Base-by-base conservation (phyloP, 495 filamentous ascomycete genomes). In the Trichoderma virens region DNA sequence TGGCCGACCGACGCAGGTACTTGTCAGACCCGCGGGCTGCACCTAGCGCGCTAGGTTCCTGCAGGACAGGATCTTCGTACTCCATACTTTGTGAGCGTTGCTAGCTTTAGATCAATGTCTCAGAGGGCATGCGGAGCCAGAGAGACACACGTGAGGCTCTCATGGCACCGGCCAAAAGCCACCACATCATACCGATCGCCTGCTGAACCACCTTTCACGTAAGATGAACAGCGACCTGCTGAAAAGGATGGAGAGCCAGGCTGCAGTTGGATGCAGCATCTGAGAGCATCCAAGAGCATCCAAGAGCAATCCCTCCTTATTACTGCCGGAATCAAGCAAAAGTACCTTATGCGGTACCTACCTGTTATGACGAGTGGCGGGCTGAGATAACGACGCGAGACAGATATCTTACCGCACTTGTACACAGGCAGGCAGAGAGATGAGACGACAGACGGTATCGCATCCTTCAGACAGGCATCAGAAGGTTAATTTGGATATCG, bases 31-130 rank as follows among this genome's bases (percentile, higher is more conserved):
- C 27, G 51, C 51, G 0, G 51, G 27, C 2, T 56, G 51, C 51
- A 56, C 20, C 11, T 30, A n/a, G 51, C 25, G 51, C 51, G 16
- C 51, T 56, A 56, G 51, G 51, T 56, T 56, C 25, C 51, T 56
- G 51, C 51, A 56, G 25, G 51, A 9, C 7, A 56, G 11, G 23
- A 30, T 30, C 51, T 5, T 28, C 51, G 51, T 56, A 56, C 51
- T 30, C 51, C 51, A 56, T 56, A 56, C 51, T 28, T 56, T 56
- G n/a, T 51, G 43, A n/a, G 43, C 43, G 18, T n/a, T 9, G 18
- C n/a, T 47, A 47, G 43, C 43, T 6, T n/a, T 3, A 54, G 27
- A 31, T 3, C 25, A 13, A 56, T 56, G 51, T 56, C 51, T 56
- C 51, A 56, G 27, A 56, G 7, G 25, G 9, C 7, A 14, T 30